Percentiles rank a stretch among this genome's conserved stretches.
phyloP scores from a whole-genome alignment of 768 basidiomycete genomes.

The Leccinum boreale region DNA sequence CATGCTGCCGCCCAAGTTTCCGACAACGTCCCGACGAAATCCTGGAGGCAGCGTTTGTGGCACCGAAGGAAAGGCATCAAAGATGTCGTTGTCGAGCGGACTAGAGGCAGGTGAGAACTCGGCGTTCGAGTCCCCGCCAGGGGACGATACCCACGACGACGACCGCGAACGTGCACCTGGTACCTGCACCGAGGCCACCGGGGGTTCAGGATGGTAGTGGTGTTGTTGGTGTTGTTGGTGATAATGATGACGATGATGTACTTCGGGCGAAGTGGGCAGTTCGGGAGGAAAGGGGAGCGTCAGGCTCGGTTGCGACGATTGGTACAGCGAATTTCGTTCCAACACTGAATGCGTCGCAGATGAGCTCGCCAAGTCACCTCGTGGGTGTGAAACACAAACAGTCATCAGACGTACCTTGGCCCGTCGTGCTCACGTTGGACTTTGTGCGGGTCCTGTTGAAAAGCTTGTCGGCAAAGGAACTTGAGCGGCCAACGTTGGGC shows the following conservation, averaged over 20 bases:
- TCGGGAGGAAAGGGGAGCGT: conserved; percentile 21
- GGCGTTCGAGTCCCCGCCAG: conserved; percentile 33
- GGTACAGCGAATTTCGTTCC: conserved; percentile 29
- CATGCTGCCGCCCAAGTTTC: neutral
- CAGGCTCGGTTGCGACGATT: conserved; percentile 23
- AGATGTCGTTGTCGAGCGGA: conserved; percentile 54
- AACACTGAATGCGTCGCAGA: neutral
- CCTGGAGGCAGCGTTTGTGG: conserved; percentile 47
- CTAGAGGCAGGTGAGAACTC: conserved; percentile 38
- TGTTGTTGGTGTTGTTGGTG: neutral
- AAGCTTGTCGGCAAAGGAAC: conserved; percentile 60
- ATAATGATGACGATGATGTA: neutral
- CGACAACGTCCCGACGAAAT: conserved; percentile 12
- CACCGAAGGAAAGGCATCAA: conserved; percentile 72
- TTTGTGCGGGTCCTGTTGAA: conserved; percentile 53
- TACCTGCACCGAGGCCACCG: neutral
- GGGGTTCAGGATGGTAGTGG: neutral
- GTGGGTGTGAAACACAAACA: neutral
- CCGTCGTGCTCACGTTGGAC: conserved; percentile 46
- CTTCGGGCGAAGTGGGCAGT: neutral
- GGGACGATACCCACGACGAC: conserved; percentile 47
- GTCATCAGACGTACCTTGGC: conserved; percentile 38
- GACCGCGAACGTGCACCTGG: neutral
- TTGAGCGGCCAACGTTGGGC: conserved; percentile 42
- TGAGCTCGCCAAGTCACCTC: neutral